These are phyloP conservation scores for Millerozyma acaciae DNA, from an alignment of 805 yeast species.

Conservation along the genomic window DNA sequence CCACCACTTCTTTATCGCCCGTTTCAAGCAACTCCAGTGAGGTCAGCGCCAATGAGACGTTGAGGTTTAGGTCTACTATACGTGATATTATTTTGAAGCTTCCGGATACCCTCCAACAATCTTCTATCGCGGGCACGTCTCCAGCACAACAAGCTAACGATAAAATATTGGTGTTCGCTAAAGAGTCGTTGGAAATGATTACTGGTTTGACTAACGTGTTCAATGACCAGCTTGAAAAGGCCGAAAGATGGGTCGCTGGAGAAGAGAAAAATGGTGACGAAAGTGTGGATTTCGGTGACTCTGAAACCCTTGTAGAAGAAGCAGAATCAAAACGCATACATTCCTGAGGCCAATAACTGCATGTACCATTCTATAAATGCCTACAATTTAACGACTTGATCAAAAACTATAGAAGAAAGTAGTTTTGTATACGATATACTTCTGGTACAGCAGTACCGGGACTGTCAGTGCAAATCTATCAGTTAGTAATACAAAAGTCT, in stretches of 20 bases:
- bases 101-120: slow-evolving; percentile 55
- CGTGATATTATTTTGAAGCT: slow-evolving; percentile 71
- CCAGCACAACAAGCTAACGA: slow-evolving; percentile 43
- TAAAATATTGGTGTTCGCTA: slow-evolving; percentile 74
- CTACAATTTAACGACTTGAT: too few relatives aligned
- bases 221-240: slow-evolving; percentile 77
- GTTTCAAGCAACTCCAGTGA: slow-evolving; percentile 10
- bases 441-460: too few relatives aligned
- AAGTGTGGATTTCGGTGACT: too few relatives aligned
- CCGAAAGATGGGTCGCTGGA: slow-evolving; percentile 75
- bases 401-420: too few relatives aligned
- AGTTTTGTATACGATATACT: too few relatives aligned
- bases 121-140: slow-evolving; percentile 12
- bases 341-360: too few relatives aligned
- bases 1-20: slow-evolving; percentile 11
- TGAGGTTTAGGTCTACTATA: slow-evolving; percentile 59
- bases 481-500: too few relatives aligned
- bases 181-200: slow-evolving; percentile 86
- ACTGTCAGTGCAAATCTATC: too few relatives aligned
- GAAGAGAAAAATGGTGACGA: slow-evolving; percentile 25
- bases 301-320: too few relatives aligned
- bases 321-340: too few relatives aligned
- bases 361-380: too few relatives aligned
- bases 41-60: slow-evolving; percentile 57
- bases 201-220: slow-evolving; percentile 78